These are phyloP conservation scores for Verticillium dahliae DNA, from an alignment of 2,329 filamentous ascomycete genomes.

Conservation along the genomic window DNA sequence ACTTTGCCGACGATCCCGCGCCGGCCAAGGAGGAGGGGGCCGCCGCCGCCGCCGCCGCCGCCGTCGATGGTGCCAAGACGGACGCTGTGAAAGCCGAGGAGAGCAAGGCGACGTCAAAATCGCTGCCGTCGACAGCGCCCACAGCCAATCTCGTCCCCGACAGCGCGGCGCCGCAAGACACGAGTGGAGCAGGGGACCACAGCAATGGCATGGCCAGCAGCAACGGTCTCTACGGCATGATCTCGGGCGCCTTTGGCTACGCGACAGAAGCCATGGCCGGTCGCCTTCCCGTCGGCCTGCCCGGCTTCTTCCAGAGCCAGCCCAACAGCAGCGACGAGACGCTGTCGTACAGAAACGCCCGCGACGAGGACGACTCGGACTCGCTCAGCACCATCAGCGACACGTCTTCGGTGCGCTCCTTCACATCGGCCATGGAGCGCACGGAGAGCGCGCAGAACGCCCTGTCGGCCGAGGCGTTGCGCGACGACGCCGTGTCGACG, in stretches of 20 bases:
- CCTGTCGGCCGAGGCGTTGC: neutral
- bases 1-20: slow-evolving; percentile 17
- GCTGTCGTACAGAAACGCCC: slow-evolving; percentile 7
- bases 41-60: slow-evolving; percentile 9
- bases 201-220: slow-evolving; percentile 15
- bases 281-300: slow-evolving; percentile 24
- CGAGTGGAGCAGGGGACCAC: slow-evolving; percentile 4
- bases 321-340: slow-evolving; percentile 17
- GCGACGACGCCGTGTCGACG: slow-evolving; percentile 12
- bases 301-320: slow-evolving; percentile 19
- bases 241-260: slow-evolving; percentile 43
- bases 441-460: neutral
- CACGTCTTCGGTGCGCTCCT: slow-evolving; percentile 38
- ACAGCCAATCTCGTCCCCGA: slow-evolving; percentile 20
- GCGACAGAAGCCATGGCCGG: slow-evolving; percentile 40
- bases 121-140: slow-evolving; percentile 20
- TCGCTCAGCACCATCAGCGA: slow-evolving; percentile 26
- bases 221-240: slow-evolving; percentile 49
- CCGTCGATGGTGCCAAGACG: slow-evolving; percentile 11
- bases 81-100: slow-evolving; percentile 22
- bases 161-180: slow-evolving; percentile 4
- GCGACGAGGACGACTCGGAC: slow-evolving; percentile 18
- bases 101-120: slow-evolving; percentile 17
- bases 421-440: slow-evolving; percentile 39
- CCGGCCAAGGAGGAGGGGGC: neutral